Evolutionary conservation across 345 rosid species (phyloP), one percentile per base, ranked within the genome.

Genomic region (Corchorus olitorius): DNA sequence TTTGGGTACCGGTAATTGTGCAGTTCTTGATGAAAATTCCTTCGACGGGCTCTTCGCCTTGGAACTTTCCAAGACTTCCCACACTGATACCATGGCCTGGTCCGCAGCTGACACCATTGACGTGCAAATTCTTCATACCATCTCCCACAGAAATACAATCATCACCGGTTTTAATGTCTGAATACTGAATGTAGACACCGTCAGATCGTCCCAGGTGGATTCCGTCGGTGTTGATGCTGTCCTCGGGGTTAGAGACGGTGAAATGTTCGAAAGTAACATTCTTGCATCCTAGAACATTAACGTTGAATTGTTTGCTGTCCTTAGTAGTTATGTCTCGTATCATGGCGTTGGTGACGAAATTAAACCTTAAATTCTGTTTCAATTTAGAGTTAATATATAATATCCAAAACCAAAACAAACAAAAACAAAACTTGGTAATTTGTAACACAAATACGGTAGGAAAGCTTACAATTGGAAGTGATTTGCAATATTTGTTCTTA

Each of bases 21-120:
- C 90, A 82, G 45, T 80, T 64, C 62, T 2, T 46, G 52, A 92
- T 83, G 0, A 0, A 22, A 62, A 92, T 37, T 5, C 86, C 90
- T 0, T 4, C 5, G 0, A 90, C 87, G 8, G 88, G 83, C 34
- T 78, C 34, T 56, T 91, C 92, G 6, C 63, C 33, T 0, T 12
- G 1, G 70, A 66, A 82, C 72, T 68, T 83, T 53, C 97, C 97
- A 0, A 92, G 83, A 53, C 94, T 92, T 14, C 92, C 94, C 0
- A 90, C 46, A 22, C 93, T 90, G 48, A 92, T 81, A 14, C 97
- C 97, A 49, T 88, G 94, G 14, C 97, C 94, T 6, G 97, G 97
- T 41, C 97, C 94, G 19, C 94, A 91, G 1, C 54, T 74, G 1
- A 90, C 83, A 4, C 49, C 78, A 8, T 65, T 58, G 1, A 91